Evolutionary conservation across 352 stramenopile species (phyloP).

Genomic region (Phytophthora agathidicida): DNA sequence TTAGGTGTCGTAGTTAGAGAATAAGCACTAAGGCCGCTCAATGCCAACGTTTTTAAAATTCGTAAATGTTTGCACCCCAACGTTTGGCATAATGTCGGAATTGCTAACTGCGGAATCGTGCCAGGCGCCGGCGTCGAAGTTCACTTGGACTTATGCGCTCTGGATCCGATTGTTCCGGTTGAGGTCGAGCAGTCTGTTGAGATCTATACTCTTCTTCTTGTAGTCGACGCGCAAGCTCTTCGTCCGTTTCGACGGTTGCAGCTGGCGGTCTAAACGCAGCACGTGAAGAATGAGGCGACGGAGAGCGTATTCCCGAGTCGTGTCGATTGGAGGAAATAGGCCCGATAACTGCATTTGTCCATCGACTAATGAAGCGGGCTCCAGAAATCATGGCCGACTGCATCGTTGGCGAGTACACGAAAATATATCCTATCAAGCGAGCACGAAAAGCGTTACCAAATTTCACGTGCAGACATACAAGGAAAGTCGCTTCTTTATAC

Average conservation of each 20-base stretch:
- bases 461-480: no score
- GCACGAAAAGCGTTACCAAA: not conserved
- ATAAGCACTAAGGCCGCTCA: no score
- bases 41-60: no score
- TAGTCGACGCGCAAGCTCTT: conserved; percentile 28
- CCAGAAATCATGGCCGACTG: conserved; percentile 17
- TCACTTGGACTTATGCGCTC: conserved; percentile 25
- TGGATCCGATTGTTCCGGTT: conserved; percentile 10
- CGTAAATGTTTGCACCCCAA: no score
- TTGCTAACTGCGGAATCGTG: conserved; percentile 26
- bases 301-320: not conserved
- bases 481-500: not conserved
- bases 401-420: conserved; percentile 26
- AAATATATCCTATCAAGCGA: conserved; percentile 32
- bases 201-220: conserved; percentile 38
- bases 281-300: conserved; percentile 2
- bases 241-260: conserved; percentile 25
- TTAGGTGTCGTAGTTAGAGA: no score
- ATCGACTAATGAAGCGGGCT: conserved; percentile 10
- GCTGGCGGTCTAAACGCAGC: not conserved
- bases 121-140: conserved; percentile 32
- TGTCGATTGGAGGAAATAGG: not conserved
- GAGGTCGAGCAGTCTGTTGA: not conserved
- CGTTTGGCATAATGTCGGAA: no score
- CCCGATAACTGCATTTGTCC: conserved; percentile 3